Conservation (phyloP, 192 early-diverging fungal genomes). For the Dissophora globulifera region DNA sequence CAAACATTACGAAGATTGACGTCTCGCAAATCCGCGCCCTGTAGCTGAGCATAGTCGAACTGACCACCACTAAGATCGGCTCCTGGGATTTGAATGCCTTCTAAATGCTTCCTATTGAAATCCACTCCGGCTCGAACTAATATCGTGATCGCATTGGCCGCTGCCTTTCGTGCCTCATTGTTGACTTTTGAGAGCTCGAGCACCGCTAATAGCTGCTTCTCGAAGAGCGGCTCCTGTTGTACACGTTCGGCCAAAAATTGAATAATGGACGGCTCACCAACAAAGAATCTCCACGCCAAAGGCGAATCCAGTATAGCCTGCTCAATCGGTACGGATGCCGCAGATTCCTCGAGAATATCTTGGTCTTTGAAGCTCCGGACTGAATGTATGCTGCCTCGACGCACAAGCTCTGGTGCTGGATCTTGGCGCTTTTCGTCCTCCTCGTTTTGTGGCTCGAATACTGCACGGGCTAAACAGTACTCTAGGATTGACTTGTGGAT, state of each 20-base stretch:
- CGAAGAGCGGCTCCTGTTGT: too few relatives aligned
- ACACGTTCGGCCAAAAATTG: slow-evolving; percentile 14
- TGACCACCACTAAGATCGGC: slow-evolving; percentile 10
- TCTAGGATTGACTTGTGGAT: too few relatives aligned
- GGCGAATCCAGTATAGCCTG: not conserved
- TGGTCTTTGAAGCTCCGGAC: not conserved
- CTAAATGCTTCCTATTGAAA: too few relatives aligned
- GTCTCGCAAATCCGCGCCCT: not conserved
- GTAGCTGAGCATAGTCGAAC: slow-evolving; percentile 18
- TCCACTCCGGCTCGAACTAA: too few relatives aligned
- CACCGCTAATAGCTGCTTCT: too few relatives aligned
- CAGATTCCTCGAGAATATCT: too few relatives aligned
- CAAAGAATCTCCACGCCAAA: slow-evolving; percentile 1
- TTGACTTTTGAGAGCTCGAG: too few relatives aligned
- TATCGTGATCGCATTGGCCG: slow-evolving; percentile 21
- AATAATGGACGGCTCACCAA: slow-evolving; percentile 1
- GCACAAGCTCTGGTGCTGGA: not conserved
- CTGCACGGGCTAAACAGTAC: too few relatives aligned
- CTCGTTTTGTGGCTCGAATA: too few relatives aligned
- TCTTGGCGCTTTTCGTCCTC: not conserved
- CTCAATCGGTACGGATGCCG: too few relatives aligned
- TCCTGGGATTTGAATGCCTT: slow-evolving; percentile 5
- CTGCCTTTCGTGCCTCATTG: not conserved
- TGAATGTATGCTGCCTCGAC: not conserved
- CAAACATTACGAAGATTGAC: too few relatives aligned